phyloP scores from a whole-genome alignment of 345 rosid species.

The Eucalyptus camaldulensis region DNA sequence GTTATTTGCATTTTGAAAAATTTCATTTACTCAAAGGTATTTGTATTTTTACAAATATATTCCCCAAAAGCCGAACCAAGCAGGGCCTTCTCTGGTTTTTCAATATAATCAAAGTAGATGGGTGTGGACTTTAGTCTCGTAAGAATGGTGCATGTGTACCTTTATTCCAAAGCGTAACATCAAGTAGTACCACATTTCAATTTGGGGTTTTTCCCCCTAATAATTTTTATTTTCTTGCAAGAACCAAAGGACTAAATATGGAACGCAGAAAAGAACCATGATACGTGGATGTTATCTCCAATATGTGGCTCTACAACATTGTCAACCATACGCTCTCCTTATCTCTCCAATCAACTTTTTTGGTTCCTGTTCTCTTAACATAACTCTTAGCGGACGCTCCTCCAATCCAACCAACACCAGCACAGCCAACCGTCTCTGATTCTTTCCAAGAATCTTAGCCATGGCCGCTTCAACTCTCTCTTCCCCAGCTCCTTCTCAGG shows the following conservation, averaged over 20 bases:
- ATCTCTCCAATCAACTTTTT: background rate
- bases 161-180: background rate
- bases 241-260: background rate
- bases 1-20: too few species aligned
- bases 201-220: background rate
- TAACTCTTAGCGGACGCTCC: background rate
- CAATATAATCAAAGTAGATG: background rate
- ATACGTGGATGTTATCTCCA: background rate
- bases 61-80: fast-evolving
- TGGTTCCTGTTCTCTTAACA: background rate
- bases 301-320: background rate
- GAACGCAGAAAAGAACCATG: background rate
- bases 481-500: conserved; percentile 65
- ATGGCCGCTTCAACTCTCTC: conserved; percentile 80
- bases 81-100: background rate
- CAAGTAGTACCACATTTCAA: background rate
- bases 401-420: background rate
- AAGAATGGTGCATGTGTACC: background rate
- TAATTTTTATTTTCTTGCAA: background rate
- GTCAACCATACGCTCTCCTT: background rate
- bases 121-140: background rate
- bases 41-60: too few species aligned
- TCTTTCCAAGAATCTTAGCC: background rate
- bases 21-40: fast-evolving
- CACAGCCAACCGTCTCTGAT: background rate